Evolutionary conservation across 108 stramenopile genomes (phyloP).

Genomic region (Pseudonitzschia multiseries): DNA sequence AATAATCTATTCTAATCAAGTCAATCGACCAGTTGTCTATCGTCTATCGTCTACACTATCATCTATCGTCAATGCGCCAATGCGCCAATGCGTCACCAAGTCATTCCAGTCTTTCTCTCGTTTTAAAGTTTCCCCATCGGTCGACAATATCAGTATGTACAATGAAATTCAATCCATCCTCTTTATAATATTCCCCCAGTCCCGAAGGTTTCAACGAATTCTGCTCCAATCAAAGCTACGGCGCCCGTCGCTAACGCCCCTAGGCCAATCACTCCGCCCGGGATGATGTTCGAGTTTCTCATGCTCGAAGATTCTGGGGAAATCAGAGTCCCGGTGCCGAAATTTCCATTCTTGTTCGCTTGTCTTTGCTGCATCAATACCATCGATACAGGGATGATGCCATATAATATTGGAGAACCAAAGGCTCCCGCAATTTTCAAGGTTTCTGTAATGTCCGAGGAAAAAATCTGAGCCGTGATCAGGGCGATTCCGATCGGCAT

Average conservation of each 20-base stretch:
- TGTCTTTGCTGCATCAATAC: constrained; percentile 26
- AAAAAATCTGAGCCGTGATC: constrained; percentile 14
- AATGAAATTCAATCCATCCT: not conserved
- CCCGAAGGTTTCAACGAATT: constrained; percentile 8
- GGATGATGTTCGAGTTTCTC: constrained; percentile 6
- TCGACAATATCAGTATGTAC: not conserved
- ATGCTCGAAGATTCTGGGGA: not conserved
- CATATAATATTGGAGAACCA: constrained; percentile 57
- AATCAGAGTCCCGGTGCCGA: not conserved
- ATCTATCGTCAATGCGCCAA: too few relatives aligned
- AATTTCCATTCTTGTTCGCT: not conserved
- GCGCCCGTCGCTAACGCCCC: constrained; percentile 11
- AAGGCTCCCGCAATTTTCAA: constrained; percentile 47
- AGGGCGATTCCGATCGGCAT: constrained; percentile 15
- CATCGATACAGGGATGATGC: constrained; percentile 48
- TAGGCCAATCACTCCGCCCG: constrained; percentile 21
- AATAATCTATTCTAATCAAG: not conserved
- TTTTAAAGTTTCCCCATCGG: too few relatives aligned
- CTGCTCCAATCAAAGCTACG: constrained; percentile 18
- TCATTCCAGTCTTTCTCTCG: too few relatives aligned
- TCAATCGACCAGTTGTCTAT: not conserved
- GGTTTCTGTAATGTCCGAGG: constrained; percentile 24
- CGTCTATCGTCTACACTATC: not conserved
- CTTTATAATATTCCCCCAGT: not conserved
- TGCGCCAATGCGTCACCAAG: too few relatives aligned